Evolutionary conservation across 345 rosid species (phyloP).

Genomic region (Camelina neglecta): DNA sequence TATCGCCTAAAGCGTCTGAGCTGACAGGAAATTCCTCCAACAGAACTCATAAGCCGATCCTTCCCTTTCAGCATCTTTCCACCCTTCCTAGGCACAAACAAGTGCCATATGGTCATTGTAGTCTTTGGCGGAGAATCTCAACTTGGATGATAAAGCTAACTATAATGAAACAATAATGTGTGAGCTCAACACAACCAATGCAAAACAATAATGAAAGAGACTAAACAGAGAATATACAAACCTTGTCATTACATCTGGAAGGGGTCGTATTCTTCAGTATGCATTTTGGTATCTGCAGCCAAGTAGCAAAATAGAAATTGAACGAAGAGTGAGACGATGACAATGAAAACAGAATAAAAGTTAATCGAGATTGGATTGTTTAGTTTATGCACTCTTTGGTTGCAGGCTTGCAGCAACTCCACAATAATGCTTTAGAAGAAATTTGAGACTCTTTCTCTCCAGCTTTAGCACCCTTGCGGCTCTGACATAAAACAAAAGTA

Average conservation of each 20-base stretch:
- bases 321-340: slow-evolving; percentile 13
- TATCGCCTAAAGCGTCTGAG: slow-evolving; percentile 95
- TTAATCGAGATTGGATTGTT: slow-evolving; percentile 27
- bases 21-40: slow-evolving; percentile 96
- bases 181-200: slow-evolving; percentile 13
- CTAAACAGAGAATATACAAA: slow-evolving; percentile 30
- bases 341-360: slow-evolving; percentile 5
- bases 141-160: slow-evolving; percentile 96
- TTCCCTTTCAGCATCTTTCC: slow-evolving; percentile 98
- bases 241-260: slow-evolving; percentile 87
- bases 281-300: slow-evolving; percentile 89
- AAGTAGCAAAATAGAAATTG: slow-evolving; percentile 25
- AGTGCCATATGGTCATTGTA: slow-evolving; percentile 99
- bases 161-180: slow-evolving; percentile 42
- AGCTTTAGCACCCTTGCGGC: slow-evolving; percentile 87
- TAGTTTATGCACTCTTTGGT: slow-evolving; percentile 68
- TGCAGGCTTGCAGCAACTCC: slow-evolving; percentile 81
- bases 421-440: slow-evolving; percentile 75
- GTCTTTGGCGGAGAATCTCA: slow-evolving; percentile 96
- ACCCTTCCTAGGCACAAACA: slow-evolving; percentile 98
- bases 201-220: slow-evolving; percentile 4
- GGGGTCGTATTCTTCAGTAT: slow-evolving; percentile 96
- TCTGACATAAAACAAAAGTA: slow-evolving; percentile 39
- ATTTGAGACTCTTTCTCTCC: slow-evolving; percentile 90
- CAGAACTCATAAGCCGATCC: slow-evolving; percentile 94